Conservation (phyloP, 352 stramenopile species). For the Phytophthora cactorum region DNA sequence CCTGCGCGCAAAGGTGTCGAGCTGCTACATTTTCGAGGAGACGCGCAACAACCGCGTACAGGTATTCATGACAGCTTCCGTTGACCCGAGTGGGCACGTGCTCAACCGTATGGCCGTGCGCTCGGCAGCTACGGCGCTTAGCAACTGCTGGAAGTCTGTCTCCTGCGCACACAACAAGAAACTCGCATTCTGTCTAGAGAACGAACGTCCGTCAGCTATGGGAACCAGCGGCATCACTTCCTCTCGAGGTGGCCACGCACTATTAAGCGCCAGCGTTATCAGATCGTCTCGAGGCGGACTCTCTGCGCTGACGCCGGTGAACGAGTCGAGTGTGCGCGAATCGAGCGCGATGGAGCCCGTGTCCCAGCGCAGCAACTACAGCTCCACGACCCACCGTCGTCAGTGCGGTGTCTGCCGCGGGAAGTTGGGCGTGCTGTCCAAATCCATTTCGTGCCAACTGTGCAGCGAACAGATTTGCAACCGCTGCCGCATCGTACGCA, state of each 20-base stretch:
- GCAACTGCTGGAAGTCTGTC: constrained; percentile 69
- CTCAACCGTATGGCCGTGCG: constrained; percentile 51
- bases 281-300: constrained; percentile 29
- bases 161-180: constrained; percentile 77
- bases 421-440: constrained; percentile 41
- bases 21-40: constrained; percentile 65
- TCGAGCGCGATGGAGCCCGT: constrained; percentile 27
- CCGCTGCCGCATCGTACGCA: constrained; percentile 51
- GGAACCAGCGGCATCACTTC: constrained; percentile 4
- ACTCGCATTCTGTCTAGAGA: constrained; percentile 59
- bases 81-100: constrained; percentile 57
- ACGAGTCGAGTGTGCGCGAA: constrained; percentile 29
- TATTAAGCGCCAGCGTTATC: constrained; percentile 11
- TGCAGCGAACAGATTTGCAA: constrained; percentile 52
- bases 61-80: constrained; percentile 64
- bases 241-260: constrained; percentile 15
- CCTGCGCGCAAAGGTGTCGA: constrained; percentile 56
- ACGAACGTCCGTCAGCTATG: constrained; percentile 38
- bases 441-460: constrained; percentile 45
- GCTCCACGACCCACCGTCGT: constrained; percentile 14
- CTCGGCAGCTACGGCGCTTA: constrained; percentile 49
- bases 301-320: constrained; percentile 34
- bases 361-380: constrained; percentile 38
- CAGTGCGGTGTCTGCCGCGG: constrained; percentile 46
- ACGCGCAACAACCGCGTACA: constrained; percentile 56